phyloP scores from a whole-genome alignment of 768 basidiomycete species.

The Lepiota venenata region DNA sequence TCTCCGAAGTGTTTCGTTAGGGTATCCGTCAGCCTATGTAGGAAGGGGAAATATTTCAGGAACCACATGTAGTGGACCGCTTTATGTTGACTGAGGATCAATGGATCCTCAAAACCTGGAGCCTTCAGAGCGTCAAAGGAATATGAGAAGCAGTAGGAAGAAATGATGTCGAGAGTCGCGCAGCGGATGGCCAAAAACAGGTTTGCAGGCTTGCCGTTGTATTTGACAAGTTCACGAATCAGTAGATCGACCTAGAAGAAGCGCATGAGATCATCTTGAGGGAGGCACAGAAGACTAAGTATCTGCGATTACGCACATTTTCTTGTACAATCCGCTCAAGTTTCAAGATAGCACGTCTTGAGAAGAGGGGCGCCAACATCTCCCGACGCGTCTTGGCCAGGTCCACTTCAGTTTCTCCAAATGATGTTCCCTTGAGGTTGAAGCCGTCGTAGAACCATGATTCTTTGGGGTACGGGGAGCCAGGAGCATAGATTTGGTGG shows the following conservation, averaged over 20 bases:
- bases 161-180: conserved; percentile 27
- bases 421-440: conserved; percentile 21
- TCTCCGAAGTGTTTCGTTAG: conserved; percentile 17
- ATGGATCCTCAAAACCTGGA: conserved; percentile 21
- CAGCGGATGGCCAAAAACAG: conserved; percentile 24
- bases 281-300: not conserved
- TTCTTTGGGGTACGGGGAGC: conserved; percentile 26
- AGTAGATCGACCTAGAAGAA: conserved; percentile 21
- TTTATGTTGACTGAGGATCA: conserved; percentile 20
- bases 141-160: conserved; percentile 27
- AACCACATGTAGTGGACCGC: conserved; percentile 23
- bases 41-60: conserved; percentile 21
- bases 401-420: conserved; percentile 22
- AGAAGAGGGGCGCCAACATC: conserved; percentile 29
- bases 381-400: conserved; percentile 23
- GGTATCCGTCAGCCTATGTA: conserved; percentile 12
- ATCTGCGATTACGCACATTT: conserved; percentile 20
- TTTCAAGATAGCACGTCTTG: conserved; percentile 25
- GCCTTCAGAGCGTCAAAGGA: conserved; percentile 20
- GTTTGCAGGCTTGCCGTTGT: conserved; percentile 15
- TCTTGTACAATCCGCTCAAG: conserved; percentile 25
- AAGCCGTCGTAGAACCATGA: conserved; percentile 22
- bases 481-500: conserved; percentile 28
- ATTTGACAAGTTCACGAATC: conserved; percentile 11
- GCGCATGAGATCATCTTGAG: not conserved